A percentile compares a stretch with the other conserved stretches of the same genome.
These are phyloP conservation scores for Metarhizium anisopliae DNA, from an alignment of 2,329 filamentous ascomycete genomes.

Conservation along the genomic window DNA sequence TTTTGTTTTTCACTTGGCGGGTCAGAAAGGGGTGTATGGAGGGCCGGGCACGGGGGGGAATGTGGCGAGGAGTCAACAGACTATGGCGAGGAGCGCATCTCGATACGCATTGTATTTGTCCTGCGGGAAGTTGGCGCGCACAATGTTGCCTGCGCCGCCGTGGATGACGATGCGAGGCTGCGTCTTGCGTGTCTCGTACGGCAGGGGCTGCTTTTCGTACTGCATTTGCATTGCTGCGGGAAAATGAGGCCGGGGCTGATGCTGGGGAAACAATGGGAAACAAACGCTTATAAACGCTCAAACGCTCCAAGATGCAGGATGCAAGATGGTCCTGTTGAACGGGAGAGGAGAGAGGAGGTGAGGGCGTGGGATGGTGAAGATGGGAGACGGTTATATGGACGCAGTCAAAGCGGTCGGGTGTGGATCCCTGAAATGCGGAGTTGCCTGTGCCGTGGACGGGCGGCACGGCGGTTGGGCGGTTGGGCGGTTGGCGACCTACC, in stretches of 20 bases:
- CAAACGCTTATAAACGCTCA: not conserved
- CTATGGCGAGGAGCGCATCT: constrained; percentile 51
- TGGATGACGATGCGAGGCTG: constrained; percentile 59
- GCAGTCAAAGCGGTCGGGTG: not conserved
- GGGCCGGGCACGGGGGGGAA: no score
- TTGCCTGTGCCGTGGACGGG: not conserved
- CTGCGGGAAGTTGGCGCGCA: constrained; percentile 47
- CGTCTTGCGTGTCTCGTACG: constrained; percentile 13
- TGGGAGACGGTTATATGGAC: no score
- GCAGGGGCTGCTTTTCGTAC: constrained; percentile 20
- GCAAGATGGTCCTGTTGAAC: not conserved
- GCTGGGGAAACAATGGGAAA: no score
- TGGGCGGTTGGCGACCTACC: not conserved
- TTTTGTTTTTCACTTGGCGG: no score
- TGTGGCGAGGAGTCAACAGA: constrained; percentile 20
- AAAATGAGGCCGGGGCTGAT: no score
- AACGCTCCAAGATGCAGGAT: not conserved
- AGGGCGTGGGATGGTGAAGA: not conserved
- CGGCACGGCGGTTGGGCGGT: not conserved
- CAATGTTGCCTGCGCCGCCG: constrained; percentile 64
- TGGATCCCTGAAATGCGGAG: not conserved
- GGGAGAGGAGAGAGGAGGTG: not conserved
- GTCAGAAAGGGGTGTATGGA: not conserved
- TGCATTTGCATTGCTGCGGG: constrained; percentile 26
- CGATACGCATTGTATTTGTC: constrained; percentile 51